Evolutionary conservation across 345 rosid species (phyloP), one percentile per base, ranked within the genome.

Genomic region (Alliaria petiolata): DNA sequence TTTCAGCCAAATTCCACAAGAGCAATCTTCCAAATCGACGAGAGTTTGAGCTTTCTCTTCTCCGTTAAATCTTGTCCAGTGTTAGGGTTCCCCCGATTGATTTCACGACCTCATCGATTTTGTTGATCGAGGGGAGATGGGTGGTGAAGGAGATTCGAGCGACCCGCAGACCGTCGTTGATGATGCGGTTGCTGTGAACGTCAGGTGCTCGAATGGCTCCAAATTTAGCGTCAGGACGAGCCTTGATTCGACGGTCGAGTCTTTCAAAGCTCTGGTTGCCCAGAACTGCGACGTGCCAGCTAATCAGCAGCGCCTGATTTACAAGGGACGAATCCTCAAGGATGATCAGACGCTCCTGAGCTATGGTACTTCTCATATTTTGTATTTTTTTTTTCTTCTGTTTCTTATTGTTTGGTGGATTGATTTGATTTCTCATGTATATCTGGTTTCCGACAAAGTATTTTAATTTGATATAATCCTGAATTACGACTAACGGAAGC

Each of bases 261-360:
- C 72, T 13, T 85, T 89, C 81, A 89, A 89, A 70, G 77, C 69
- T 13, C 43, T 85, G 43, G 66, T 87, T 68, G 86, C 90, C 11
- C 85, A 70, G 79, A 84, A 60, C 76, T 82, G 88, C 65, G 96
- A 84, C 38, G 78, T 84, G 1, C 91, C 91, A n/a, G 84, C 91
- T 17, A 81, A 87, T 64, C 93, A 87, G 71, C 96, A 87, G 76
- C 85, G 91, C 1, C 63, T 89, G 85, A 89, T 89, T 79, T 89
- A 87, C 70, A 89, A 87, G 55, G 93, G 96, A 10, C 89, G 96
- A 43, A 87, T 89, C 60, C 79, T 89, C 72, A 89, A 89, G 72
- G 93, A 89, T 61, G 93, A 84, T 71, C 89, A 86, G 17, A 78
- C 87, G 33, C 91, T 89, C 19, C 79, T 72, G 15, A 86, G 87